Conservation (phyloP, 805 yeast species). For the Suhomyces faveliae region DNA sequence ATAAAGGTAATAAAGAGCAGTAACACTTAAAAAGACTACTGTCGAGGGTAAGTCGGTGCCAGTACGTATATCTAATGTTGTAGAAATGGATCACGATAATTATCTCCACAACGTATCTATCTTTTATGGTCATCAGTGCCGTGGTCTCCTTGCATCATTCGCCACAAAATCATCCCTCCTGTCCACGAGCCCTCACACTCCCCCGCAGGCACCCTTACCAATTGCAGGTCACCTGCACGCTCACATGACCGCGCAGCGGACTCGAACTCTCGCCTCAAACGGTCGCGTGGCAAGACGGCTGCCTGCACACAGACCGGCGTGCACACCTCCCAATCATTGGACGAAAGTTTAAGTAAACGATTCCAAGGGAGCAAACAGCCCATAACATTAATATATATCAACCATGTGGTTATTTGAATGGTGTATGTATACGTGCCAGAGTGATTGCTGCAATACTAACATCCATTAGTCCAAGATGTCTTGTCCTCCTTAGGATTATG, state of each 20-base stretch:
- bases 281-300: background rate
- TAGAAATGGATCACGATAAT: too few species aligned
- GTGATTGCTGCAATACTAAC: slow-evolving; percentile 17
- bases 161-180: background rate
- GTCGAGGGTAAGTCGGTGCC: background rate
- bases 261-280: background rate
- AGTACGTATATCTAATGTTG: too few species aligned
- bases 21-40: background rate
- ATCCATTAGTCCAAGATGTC: slow-evolving; percentile 39
- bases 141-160: background rate
- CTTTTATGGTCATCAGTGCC: background rate
- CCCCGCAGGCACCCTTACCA: too few species aligned
- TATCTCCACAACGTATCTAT: too few species aligned
- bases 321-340: background rate
- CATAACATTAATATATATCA: background rate
- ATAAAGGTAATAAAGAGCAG: too few species aligned
- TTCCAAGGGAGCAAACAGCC: background rate
- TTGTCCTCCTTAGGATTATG: slow-evolving; percentile 47
- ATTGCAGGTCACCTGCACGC: background rate
- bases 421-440: slow-evolving; percentile 27
- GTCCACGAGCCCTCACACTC: background rate
- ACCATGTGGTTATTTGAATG: slow-evolving; percentile 38
- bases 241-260: background rate
- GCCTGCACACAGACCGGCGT: background rate
- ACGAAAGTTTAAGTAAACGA: background rate